These are phyloP conservation scores for Solanum chaucha DNA, from an alignment of 257 asterid species.

Conservation along the genomic window DNA sequence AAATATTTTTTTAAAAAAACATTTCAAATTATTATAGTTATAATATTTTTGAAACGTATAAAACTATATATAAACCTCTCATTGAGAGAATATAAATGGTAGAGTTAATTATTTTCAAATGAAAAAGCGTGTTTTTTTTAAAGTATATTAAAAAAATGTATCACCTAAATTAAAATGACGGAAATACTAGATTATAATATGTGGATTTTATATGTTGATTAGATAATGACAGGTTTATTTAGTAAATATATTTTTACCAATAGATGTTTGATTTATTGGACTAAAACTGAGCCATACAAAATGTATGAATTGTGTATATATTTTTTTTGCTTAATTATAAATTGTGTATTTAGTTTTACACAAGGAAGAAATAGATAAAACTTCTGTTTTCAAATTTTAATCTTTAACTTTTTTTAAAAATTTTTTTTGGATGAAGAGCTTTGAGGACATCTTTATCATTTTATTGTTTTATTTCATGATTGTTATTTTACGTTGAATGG, in stretches of 20 bases:
- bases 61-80: background rate
- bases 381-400: too few species aligned
- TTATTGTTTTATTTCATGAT: background rate
- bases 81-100: background rate
- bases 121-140: too few species aligned
- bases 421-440: too few species aligned
- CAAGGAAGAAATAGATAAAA: too few species aligned
- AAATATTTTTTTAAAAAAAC: background rate
- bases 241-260: background rate
- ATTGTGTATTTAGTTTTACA: background rate
- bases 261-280: background rate
- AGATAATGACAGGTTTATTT: background rate
- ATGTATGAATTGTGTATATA: background rate
- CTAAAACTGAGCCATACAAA: background rate
- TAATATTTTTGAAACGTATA: too few species aligned
- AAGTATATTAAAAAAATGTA: too few species aligned
- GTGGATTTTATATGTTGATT: too few species aligned
- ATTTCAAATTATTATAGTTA: too few species aligned
- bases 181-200: too few species aligned
- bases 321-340: background rate
- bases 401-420: too few species aligned
- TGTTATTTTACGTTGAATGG: background rate
- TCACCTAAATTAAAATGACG: too few species aligned
- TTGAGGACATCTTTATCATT: background rate
- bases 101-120: too few species aligned